Base-by-base conservation (phyloP, 1,139 yeast species). In the Candida smagusa region DNA sequence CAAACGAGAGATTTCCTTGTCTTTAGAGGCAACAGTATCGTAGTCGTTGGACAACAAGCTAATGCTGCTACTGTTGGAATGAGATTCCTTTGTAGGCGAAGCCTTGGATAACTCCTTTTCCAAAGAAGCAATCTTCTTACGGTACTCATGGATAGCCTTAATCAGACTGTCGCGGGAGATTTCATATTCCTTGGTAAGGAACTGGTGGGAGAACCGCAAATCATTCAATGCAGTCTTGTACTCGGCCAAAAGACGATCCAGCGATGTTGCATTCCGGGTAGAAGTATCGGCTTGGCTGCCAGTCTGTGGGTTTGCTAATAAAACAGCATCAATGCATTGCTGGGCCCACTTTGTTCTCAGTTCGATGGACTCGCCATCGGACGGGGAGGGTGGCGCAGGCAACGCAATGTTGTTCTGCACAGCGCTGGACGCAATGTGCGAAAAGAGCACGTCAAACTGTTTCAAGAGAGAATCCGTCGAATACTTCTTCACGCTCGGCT, bases 191-290 rank as follows among this genome's bases (percentile, higher is more conserved):
- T 77, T 76, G 5, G 79, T 64, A 36, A 81, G 63, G 52, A 79
- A 81, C 45, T 74, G 77, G 53, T 80, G 84, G 2, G 84, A 78
- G 54, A 80, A 80, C 42, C 80, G 75, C 40, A 81, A 63, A 50
- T 81, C 87, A 40, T 67, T 71, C 35, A 81, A 59, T 1, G 84
- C 84, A 0, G 83, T 76, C 45, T 67, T 73, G 50, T 77, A 66
- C 35, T 71, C 79, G 22, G 60, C 50, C 4, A 71, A 38, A 8
- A 61, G 52, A 47, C 63, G 65, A 16, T 56, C 56, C 12, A 31
- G 21, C 24, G 9, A 2, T 3, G 36, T 13, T 9, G 28, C 35
- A 7, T 27, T 27, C 12, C 4, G 29, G 5, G 29, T 27, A 4
- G 30, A 16, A 7, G 22, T 26, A 28, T 25, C n/a, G 16, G 33